Percentiles rank a stretch among this genome's conserved stretches.
These are phyloP conservation scores for Candida loeiensis DNA, from an alignment of 805 yeast species.

Conservation along the genomic window DNA sequence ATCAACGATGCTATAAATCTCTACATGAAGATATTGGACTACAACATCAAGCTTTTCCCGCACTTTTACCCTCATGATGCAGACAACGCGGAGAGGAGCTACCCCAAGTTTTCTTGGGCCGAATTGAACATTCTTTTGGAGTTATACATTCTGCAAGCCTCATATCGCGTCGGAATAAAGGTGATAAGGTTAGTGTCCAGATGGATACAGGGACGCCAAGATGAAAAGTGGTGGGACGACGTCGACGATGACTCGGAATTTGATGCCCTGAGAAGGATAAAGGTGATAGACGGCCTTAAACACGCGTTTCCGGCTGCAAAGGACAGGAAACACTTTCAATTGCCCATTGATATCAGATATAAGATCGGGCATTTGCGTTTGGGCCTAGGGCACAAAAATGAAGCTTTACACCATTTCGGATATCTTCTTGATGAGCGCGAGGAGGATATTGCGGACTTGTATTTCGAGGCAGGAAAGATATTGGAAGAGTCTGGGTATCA, in stretches of 20 bases:
- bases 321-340: conserved; percentile 27
- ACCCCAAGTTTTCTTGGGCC: conserved; percentile 76
- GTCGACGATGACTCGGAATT: conserved; percentile 72
- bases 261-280: conserved; percentile 66
- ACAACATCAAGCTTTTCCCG: conserved; percentile 42
- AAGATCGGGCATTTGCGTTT: conserved; percentile 76
- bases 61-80: conserved; percentile 20
- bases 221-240: conserved; percentile 66
- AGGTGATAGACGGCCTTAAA: conserved; percentile 25
- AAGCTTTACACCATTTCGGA: conserved; percentile 69
- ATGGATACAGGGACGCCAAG: conserved; percentile 73
- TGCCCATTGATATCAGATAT: conserved; percentile 86
- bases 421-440: conserved; percentile 55
- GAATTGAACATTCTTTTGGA: conserved; percentile 83
- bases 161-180: conserved; percentile 60
- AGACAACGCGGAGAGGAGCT: conserved; percentile 19
- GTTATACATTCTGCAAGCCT: conserved; percentile 64
- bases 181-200: conserved; percentile 69
- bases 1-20: conserved; percentile 70
- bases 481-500: conserved; percentile 66
- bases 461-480: conserved; percentile 69
- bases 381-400: conserved; percentile 57
- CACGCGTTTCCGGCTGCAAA: conserved; percentile 9
- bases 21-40: conserved; percentile 60
- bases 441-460: conserved; percentile 67